Base-by-base conservation (phyloP, 1,284 basidiomycete genomes). In the Ustilago shanxiensis region DNA sequence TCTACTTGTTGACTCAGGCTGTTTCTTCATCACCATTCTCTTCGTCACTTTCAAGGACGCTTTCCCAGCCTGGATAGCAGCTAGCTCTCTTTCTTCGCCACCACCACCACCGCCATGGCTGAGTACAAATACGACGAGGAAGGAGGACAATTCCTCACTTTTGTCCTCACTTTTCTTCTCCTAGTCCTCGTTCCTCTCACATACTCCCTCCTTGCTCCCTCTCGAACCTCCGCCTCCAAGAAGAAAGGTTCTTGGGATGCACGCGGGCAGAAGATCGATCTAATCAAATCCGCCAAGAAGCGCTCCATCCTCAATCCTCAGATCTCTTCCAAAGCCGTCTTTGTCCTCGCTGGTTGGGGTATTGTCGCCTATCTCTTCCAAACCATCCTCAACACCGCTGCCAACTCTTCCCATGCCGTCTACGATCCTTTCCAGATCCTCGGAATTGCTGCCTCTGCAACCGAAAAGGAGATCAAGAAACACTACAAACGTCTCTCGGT, bases 401-500 rank as follows among this genome's bases (percentile, higher is more conserved):
- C 75, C 47, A 82, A 95, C 60, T 81, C 83, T 5, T 66, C 69
- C 18, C 80, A 83, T 60, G 59, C 71, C 14, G 67, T 84, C 5
- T 99, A 98, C 86, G 91, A 99, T 86, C 97, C 97, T 0, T 99
- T 96, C 81, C 91, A 95, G 82, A 96, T 99, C 81, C 89, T 99
- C 29, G 95, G 93, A 26, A 90, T 99, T 70, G 88, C 88, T n/a
- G 93, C 93, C 75, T 66, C 88, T 91, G 92, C 89, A 1, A 89
- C 91, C 5, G 92, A 96, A 83, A 95, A 96, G 87, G 93, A 95
- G 67, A 97, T 99, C 87, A 98, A 97, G 87, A 93, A 94, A 16
- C 93, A 95, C 86, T 99, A 93, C 89, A 97, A 95, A 88, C 93
- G 93, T 82, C 90, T 99, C n/a, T 82, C 79, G 50, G 61, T 86